Evolutionary conservation across 129 eudicot genomes (phyloP), one percentile per base, ranked within the genome.

Genomic region (Mikania micrantha): DNA sequence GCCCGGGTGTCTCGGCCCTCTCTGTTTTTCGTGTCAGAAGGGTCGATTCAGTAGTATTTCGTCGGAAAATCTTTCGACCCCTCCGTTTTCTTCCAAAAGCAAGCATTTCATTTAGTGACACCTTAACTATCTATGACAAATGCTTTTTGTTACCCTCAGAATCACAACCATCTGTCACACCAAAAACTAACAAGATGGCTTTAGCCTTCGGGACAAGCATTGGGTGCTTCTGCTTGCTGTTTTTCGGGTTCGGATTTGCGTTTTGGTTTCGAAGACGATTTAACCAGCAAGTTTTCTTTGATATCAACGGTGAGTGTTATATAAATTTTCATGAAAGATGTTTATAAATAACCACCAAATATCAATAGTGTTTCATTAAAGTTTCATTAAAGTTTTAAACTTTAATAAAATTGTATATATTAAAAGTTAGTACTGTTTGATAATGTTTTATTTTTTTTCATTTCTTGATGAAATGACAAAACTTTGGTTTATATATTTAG

Each of bases 261-360:
- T 84, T 93, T 11, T 93, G 96, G 96, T 89, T 90, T 90, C 79
- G 88, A 48, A 83, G 84, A 66, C 85, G 89, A 67, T 87, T 75
- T 69, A 93, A 89, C 84, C 82, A 86, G 49, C 99, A 93, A 79
- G 83, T 87, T 74, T 89, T 93, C 78, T 85, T 93, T 7, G 96
- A 93, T 65, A 79, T 77, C 31, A 84, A 74, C 20, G 98, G 98
- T 86, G 38, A 74, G 84, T 25, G 13, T 32, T 39, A 10, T 11
- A 16, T 45, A 69, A 64, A 36, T 35, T 60, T 50, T 56, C 25
- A 38, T n/a, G n/a, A n/a, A n/a, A n/a, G n/a, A n/a, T n/a, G n/a
- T n/a, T n/a, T n/a, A n/a, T n/a, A n/a, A n/a, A n/a, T n/a, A n/a
- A n/a, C n/a, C n/a, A n/a, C n/a, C n/a, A n/a, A n/a, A n/a, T n/a